These are phyloP conservation scores for Cyclostephanos invisitatus DNA, from an alignment of 108 stramenopile species.

Conservation along the genomic window DNA sequence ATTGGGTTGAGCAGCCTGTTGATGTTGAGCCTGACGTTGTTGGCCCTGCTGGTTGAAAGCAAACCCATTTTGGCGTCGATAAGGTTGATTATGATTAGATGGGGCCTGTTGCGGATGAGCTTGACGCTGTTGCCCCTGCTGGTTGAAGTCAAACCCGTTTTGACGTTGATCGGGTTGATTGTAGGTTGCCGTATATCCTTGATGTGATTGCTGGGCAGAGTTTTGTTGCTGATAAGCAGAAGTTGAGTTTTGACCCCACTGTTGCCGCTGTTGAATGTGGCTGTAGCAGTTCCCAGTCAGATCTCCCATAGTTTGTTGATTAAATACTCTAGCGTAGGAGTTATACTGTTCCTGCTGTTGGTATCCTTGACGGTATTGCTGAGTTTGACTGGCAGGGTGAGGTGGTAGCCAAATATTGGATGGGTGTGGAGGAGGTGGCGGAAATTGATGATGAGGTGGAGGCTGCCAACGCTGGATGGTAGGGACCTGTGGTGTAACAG, in stretches of 20 bases:
- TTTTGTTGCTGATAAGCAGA: constrained; percentile 32
- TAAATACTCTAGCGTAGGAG: constrained; percentile 15
- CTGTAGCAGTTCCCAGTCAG: constrained; percentile 15
- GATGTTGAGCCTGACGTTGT: constrained; percentile 36
- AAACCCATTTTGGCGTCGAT: constrained; percentile 18
- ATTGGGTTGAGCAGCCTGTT: constrained; percentile 15
- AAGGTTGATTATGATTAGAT: background rate
- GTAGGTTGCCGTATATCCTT: constrained; percentile 5
- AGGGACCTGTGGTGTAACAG: constrained; percentile 38
- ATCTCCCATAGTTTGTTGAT: constrained; percentile 37
- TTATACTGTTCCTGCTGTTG: constrained; percentile 22
- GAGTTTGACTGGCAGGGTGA: constrained; percentile 16
- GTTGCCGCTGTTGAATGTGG: constrained; percentile 19
- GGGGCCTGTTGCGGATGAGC: constrained; percentile 26
- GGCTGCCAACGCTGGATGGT: constrained; percentile 53
- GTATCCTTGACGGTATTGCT: constrained; percentile 26
- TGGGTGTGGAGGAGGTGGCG: constrained; percentile 35
- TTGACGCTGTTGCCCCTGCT: constrained; percentile 38
- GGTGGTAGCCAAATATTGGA: constrained; percentile 34
- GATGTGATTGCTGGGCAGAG: constrained; percentile 31
- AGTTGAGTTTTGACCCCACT: background rate
- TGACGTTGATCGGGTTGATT: constrained; percentile 21
- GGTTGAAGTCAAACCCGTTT: constrained; percentile 29
- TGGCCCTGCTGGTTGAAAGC: constrained; percentile 44
- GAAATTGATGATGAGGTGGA: constrained; percentile 30